Percentiles rank a stretch among this genome's conserved stretches.
Evolutionary conservation across 192 early-diverging fungal species (phyloP).

Genomic region (Podila clonocystis): DNA sequence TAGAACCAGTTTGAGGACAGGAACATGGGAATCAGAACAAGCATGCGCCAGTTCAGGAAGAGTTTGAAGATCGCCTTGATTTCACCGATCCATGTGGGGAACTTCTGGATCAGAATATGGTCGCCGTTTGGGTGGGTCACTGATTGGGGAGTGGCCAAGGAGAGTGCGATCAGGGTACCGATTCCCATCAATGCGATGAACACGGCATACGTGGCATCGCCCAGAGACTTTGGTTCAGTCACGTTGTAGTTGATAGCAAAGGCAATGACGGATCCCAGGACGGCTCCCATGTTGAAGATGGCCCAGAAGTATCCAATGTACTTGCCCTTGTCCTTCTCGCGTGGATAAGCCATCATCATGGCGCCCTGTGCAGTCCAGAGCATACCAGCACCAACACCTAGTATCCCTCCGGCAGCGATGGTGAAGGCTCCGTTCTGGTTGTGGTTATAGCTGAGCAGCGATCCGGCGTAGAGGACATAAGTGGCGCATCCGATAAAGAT

Average conservation of each 20-base stretch:
- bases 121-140: conserved; percentile 73
- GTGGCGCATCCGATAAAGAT: conserved; percentile 70
- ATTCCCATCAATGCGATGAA: conserved; percentile 53
- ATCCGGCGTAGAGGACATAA: conserved; percentile 80
- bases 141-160: conserved; percentile 43
- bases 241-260: conserved; percentile 73
- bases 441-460: conserved; percentile 72
- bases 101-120: conserved; percentile 68
- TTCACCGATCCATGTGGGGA: conserved; percentile 67
- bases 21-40: conserved; percentile 70
- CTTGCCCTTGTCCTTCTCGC: conserved; percentile 75
- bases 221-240: conserved; percentile 52
- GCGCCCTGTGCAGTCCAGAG: conserved; percentile 74
- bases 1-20: conserved; percentile 79
- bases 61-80: conserved; percentile 55
- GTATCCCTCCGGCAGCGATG: conserved; percentile 75
- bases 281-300: conserved; percentile 80
- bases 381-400: conserved; percentile 83
- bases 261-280: conserved; percentile 75
- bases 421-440: conserved; percentile 61
- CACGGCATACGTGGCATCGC: conserved; percentile 73
- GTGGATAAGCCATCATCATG: conserved; percentile 85
- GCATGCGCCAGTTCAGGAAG: conserved; percentile 67
- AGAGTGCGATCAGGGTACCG: conserved; percentile 40
- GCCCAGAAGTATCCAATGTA: conserved; percentile 86